A percentile compares a stretch with the other conserved stretches of the same genome.
These are phyloP conservation scores for Hypoxylon sp. DNA, from an alignment of 2,329 filamentous ascomycete species.

Conservation along the genomic window DNA sequence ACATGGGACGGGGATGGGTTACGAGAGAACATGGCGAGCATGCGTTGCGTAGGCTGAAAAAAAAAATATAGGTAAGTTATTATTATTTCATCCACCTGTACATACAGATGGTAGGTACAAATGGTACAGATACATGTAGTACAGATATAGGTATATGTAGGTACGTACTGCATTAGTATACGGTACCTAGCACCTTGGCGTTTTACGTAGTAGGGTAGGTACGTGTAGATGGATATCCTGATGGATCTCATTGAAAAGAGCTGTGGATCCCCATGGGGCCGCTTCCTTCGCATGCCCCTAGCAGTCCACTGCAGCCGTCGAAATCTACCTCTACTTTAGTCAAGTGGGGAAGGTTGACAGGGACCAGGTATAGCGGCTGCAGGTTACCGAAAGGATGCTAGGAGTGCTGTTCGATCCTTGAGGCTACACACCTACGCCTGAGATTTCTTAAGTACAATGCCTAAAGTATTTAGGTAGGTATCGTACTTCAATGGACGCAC, in stretches of 20 bases:
- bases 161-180: conserved; percentile 15
- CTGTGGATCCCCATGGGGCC: conserved; percentile 29
- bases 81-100: conserved; percentile 26
- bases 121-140: conserved; percentile 15
- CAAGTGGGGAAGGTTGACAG: conserved; percentile 38
- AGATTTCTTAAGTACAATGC: conserved; percentile 8
- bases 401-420: conserved; percentile 28
- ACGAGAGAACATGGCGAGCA: conserved; percentile 46
- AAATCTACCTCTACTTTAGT: conserved; percentile 40
- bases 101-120: conserved; percentile 5
- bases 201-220: conserved; percentile 9
- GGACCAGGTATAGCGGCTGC: conserved; percentile 39
- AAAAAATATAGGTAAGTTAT: conserved; percentile 1
- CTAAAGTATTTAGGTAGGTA: not conserved
- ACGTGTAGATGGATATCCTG: conserved; percentile 33
- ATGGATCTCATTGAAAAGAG: conserved; percentile 42
- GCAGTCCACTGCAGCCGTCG: conserved; percentile 35
- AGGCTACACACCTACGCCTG: conserved; percentile 24
- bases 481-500: not conserved
- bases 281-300: conserved; percentile 33
- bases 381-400: conserved; percentile 38
- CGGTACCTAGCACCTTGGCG: conserved; percentile 15
- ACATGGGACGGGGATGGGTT: conserved; percentile 36
- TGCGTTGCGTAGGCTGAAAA: conserved; percentile 36
- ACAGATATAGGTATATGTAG: conserved; percentile 4